phyloP scores from a whole-genome alignment of 176 grass and related monocot genomes.

The Tillandsia fasciculata region DNA sequence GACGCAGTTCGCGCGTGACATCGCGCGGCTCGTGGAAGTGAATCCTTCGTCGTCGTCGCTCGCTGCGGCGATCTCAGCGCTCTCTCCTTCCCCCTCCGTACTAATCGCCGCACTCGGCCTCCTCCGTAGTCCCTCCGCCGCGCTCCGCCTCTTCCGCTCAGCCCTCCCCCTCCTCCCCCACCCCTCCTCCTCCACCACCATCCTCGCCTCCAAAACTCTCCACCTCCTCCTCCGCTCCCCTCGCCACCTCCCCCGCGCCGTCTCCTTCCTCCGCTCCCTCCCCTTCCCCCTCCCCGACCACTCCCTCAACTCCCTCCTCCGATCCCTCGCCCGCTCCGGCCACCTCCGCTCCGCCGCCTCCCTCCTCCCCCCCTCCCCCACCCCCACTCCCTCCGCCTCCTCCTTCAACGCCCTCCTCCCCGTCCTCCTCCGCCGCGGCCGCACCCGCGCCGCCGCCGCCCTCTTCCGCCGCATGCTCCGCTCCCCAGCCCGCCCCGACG shows the following conservation, averaged over 20 bases:
- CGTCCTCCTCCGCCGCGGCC: constrained; percentile 49
- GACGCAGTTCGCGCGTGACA: no score
- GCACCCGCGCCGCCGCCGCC: constrained; percentile 30
- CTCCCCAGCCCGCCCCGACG: constrained; percentile 37
- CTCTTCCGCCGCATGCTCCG: constrained; percentile 54
- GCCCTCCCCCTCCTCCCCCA: not conserved
- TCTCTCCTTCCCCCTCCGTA: not conserved
- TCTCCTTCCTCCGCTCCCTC: constrained; percentile 25
- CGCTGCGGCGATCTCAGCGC: not conserved
- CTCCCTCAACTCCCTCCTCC: constrained; percentile 74
- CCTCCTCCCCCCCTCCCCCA: constrained; percentile 47
- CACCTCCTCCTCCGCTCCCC: constrained; percentile 52
- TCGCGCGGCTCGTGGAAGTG: no score
- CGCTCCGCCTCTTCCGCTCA: constrained; percentile 43
- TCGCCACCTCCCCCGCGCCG: constrained; percentile 30
- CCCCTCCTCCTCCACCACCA: not conserved
- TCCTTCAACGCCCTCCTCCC: constrained; percentile 80
- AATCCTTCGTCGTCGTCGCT: not conserved
- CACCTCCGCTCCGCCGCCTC: constrained; percentile 52
- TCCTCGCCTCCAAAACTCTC: constrained; percentile 4
- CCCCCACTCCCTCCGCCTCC: constrained; percentile 39
- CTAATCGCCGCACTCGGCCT: constrained; percentile 5
- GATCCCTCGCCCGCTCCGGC: constrained; percentile 55
- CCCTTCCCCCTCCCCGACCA: constrained; percentile 59
- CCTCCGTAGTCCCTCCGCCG: constrained; percentile 3